phyloP scores from a whole-genome alignment of 2,329 filamentous ascomycete genomes.

The Ascochyta lentis region DNA sequence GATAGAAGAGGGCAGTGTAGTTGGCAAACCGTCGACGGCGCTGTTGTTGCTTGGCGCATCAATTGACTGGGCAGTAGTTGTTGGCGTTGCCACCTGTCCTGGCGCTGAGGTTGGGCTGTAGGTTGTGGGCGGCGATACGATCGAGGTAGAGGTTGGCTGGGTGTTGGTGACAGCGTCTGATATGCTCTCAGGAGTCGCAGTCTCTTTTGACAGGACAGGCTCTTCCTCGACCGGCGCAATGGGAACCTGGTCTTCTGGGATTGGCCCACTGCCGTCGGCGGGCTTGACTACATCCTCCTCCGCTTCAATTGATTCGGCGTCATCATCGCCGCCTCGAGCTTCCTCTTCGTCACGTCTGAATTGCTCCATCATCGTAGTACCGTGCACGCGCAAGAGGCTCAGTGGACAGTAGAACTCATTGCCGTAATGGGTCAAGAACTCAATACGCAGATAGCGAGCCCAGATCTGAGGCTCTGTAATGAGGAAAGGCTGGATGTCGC shows the following conservation, averaged over 20 bases:
- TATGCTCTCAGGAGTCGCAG: not conserved
- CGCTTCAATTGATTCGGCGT: conserved; percentile 65
- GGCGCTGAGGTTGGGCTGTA: not conserved
- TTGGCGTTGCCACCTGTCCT: not conserved
- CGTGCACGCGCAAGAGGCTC: conserved; percentile 88
- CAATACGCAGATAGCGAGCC: conserved; percentile 90
- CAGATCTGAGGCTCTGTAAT: conserved; percentile 95
- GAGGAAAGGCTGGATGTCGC: conserved; percentile 92
- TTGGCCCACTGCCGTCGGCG: conserved; percentile 36
- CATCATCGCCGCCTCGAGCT: conserved; percentile 62
- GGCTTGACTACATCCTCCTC: conserved; percentile 49
- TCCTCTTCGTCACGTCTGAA: conserved; percentile 85
- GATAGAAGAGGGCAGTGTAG: not conserved
- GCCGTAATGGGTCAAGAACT: conserved; percentile 92
- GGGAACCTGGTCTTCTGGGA: conserved; percentile 29
- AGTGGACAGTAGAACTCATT: conserved; percentile 97
- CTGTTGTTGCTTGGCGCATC: not conserved
- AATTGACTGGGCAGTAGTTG: not conserved
- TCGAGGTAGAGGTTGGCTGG: not conserved
- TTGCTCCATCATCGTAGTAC: conserved; percentile 92
- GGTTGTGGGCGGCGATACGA: not conserved
- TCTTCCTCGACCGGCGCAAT: conserved; percentile 23
- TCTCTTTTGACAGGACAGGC: not conserved
- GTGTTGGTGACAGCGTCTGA: conserved; percentile 2
- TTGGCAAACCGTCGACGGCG: not conserved